phyloP scores from a whole-genome alignment of 306 rosid genomes.

The Arachis hypogaea region DNA sequence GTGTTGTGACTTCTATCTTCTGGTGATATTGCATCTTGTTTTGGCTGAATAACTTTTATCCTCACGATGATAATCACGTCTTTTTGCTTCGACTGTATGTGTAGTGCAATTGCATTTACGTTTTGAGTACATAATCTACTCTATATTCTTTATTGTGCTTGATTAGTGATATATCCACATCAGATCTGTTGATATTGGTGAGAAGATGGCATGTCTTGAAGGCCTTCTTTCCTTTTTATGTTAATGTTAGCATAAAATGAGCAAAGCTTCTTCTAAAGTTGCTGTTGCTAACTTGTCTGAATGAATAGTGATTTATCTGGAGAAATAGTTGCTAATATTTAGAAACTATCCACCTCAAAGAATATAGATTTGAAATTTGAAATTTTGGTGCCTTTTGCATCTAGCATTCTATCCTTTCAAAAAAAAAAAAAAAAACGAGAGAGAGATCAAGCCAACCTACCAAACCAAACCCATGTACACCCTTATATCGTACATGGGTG shows the following conservation, averaged over 20 bases:
- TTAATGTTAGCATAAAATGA: background rate
- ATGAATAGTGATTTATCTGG: constrained; percentile 4
- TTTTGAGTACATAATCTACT: constrained; percentile 2
- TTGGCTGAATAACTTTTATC: constrained; percentile 6
- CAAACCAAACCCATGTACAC: too few species aligned
- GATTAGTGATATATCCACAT: constrained; percentile 16
- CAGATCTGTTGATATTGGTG: constrained; percentile 10
- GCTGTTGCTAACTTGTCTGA: background rate
- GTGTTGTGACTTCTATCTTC: background rate
- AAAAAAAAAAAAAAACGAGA: too few species aligned
- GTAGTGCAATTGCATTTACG: constrained; percentile 12
- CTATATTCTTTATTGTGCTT: constrained; percentile 17
- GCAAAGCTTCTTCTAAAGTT: background rate
- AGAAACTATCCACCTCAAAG: background rate
- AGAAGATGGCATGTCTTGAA: background rate
- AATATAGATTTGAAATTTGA: background rate
- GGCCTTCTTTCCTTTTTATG: background rate
- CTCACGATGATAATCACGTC: background rate
- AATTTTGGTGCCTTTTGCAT: background rate
- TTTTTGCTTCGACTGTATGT: constrained; percentile 10
- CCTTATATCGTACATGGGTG: background rate
- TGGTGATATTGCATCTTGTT: background rate
- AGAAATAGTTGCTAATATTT: constrained; percentile 10
- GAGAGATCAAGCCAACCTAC: too few species aligned
- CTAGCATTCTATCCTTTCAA: background rate